phyloP scores from a whole-genome alignment of 2,329 filamentous ascomycete species.

The Pleurostoma richardsiae region DNA sequence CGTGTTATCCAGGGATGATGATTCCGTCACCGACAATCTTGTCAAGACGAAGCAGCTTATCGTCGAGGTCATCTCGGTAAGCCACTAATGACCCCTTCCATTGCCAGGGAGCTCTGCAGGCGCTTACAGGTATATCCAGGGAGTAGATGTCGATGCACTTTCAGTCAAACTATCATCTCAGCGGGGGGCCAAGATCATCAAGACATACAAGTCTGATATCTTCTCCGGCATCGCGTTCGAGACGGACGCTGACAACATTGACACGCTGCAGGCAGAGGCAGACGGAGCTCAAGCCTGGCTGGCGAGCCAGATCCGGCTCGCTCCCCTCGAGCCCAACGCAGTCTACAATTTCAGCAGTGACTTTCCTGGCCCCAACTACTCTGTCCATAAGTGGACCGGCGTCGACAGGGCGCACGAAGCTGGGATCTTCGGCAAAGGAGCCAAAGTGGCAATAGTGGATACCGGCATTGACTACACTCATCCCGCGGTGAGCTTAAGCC shows the following conservation, averaged over 20 bases:
- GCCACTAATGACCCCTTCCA: too few relatives aligned
- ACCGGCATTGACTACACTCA: slow-evolving; percentile 10
- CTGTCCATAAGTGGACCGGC: slow-evolving; percentile 10
- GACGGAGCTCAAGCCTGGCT: slow-evolving; percentile 1
- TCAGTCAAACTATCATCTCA: background rate
- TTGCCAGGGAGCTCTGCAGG: too few relatives aligned
- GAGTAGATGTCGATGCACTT: background rate
- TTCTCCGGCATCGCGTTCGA: slow-evolving; percentile 1
- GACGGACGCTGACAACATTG: background rate
- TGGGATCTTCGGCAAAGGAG: slow-evolving; percentile 12
- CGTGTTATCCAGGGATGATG: too few relatives aligned
- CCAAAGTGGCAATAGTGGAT: slow-evolving; percentile 10
- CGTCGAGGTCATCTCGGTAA: too few relatives aligned
- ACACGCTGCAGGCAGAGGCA: background rate
- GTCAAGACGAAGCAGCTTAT: too few relatives aligned
- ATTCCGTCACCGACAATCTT: too few relatives aligned
- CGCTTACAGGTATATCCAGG: background rate
- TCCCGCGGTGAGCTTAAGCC: slow-evolving; percentile 5
- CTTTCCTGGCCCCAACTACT: background rate
- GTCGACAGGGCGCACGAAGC: slow-evolving; percentile 10
- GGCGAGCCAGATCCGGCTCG: background rate
- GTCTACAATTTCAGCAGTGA: background rate
- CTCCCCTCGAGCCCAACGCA: background rate
- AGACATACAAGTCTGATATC: slow-evolving; percentile 1
- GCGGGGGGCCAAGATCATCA: slow-evolving; percentile 1